A percentile compares a stretch with the other conserved stretches of the same genome.
These are phyloP conservation scores for Talaromyces proteolyticus DNA, from an alignment of 495 filamentous ascomycete species.

Conservation along the genomic window DNA sequence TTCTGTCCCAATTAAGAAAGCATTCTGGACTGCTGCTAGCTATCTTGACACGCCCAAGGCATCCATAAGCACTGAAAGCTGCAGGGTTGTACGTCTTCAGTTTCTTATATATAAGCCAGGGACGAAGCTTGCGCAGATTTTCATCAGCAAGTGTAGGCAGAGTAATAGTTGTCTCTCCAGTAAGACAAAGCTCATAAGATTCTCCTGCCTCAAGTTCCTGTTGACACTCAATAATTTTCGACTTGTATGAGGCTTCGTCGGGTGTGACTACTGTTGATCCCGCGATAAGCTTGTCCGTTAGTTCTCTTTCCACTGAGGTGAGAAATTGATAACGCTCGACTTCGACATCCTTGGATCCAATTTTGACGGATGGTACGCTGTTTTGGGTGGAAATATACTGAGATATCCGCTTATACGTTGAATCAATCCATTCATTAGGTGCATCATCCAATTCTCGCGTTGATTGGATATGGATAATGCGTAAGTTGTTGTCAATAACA, in stretches of 20 bases:
- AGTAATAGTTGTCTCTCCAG: slow-evolving; percentile 63
- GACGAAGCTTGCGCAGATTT: slow-evolving; percentile 19
- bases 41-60: slow-evolving; percentile 62
- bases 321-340: neutral
- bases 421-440: slow-evolving; percentile 31
- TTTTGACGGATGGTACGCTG: neutral
- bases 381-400: slow-evolving; percentile 6
- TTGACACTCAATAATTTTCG: slow-evolving; percentile 64
- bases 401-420: slow-evolving; percentile 14
- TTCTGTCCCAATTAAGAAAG: slow-evolving; percentile 68
- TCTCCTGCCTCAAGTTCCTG: slow-evolving; percentile 68
- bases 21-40: slow-evolving; percentile 88
- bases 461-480: slow-evolving; percentile 59
- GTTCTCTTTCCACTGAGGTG: slow-evolving; percentile 11
- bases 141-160: slow-evolving; percentile 21
- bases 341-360: neutral
- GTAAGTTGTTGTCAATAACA: slow-evolving; percentile 66
- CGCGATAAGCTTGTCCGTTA: slow-evolving; percentile 27
- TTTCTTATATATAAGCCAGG: slow-evolving; percentile 67
- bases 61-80: slow-evolving; percentile 78
- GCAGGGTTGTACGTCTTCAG: slow-evolving; percentile 74
- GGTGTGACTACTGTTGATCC: slow-evolving; percentile 34
- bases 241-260: slow-evolving; percentile 49
- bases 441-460: slow-evolving; percentile 31
- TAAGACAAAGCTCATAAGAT: slow-evolving; percentile 92